Evolutionary conservation across 2,329 filamentous ascomycete species (phyloP).

Genomic region (Colletotrichum sp.): DNA sequence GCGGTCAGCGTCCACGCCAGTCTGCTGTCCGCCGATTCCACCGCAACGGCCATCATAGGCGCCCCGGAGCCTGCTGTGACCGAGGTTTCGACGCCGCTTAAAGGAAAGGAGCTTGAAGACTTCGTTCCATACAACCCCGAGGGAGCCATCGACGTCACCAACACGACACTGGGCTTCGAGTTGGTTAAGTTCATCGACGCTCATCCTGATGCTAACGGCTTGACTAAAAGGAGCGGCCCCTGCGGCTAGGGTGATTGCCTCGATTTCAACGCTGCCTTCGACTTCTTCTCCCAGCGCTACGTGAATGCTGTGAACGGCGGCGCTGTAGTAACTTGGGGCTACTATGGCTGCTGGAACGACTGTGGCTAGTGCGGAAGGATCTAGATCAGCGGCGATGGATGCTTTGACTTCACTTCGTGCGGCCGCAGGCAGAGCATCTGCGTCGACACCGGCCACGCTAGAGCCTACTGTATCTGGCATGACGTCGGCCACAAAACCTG

Average conservation of each 20-base stretch:
- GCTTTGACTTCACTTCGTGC: background rate
- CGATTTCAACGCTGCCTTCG: background rate
- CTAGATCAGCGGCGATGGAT: background rate
- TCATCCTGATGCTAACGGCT: background rate
- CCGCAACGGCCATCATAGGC: background rate
- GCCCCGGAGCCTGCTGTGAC: background rate
- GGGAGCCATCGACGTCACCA: background rate
- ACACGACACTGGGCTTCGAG: background rate
- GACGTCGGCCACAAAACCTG: background rate
- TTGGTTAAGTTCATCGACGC: background rate
- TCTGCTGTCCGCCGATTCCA: background rate
- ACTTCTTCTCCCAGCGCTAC: background rate
- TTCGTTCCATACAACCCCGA: background rate
- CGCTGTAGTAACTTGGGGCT: background rate
- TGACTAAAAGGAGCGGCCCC: background rate
- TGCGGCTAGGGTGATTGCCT: background rate
- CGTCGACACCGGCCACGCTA: background rate
- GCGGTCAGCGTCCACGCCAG: background rate
- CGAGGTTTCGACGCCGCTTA: background rate
- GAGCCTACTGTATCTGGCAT: background rate
- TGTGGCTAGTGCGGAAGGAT: background rate
- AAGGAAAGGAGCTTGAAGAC: background rate
- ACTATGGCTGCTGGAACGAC: background rate
- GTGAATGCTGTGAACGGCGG: background rate
- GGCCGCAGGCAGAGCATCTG: background rate